phyloP scores from a whole-genome alignment of 306 rosid genomes.

The Trichosanthes cucumerina region DNA sequence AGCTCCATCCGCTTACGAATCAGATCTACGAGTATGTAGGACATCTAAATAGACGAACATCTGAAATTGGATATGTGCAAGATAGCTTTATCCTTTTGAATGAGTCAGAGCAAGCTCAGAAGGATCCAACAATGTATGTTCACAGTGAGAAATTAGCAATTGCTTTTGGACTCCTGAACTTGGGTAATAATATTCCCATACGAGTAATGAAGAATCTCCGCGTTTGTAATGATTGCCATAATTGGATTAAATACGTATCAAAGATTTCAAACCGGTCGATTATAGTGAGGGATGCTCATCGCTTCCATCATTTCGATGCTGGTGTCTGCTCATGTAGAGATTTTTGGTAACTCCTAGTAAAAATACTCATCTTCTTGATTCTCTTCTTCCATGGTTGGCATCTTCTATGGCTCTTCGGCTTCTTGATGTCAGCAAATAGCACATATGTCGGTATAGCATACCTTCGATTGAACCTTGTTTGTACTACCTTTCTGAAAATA shows the following conservation, averaged over 20 bases:
- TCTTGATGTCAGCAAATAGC: neutral
- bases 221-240: slow-evolving; percentile 78
- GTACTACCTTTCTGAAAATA: neutral
- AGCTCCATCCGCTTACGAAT: slow-evolving; percentile 47
- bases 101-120: slow-evolving; percentile 43
- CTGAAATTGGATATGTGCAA: slow-evolving; percentile 48
- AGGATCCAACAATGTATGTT: slow-evolving; percentile 33
- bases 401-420: neutral
- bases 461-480: neutral
- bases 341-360: slow-evolving; percentile 43
- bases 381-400: neutral
- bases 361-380: neutral
- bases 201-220: slow-evolving; percentile 75
- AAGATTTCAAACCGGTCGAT: slow-evolving; percentile 43
- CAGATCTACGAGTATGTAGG: slow-evolving; percentile 45
- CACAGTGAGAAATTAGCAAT: slow-evolving; percentile 86
- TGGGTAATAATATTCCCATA: slow-evolving; percentile 37
- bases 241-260: slow-evolving; percentile 68
- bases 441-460: neutral
- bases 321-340: slow-evolving; percentile 73
- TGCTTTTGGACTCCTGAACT: slow-evolving; percentile 63
- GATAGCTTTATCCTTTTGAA: slow-evolving; percentile 41
- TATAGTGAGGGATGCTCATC: slow-evolving; percentile 66
- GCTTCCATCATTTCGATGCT: slow-evolving; percentile 74
- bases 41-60: slow-evolving; percentile 35